Evolutionary conservation across 2,329 filamentous ascomycete genomes (phyloP).

Genomic region (Zopfia rhizophila): DNA sequence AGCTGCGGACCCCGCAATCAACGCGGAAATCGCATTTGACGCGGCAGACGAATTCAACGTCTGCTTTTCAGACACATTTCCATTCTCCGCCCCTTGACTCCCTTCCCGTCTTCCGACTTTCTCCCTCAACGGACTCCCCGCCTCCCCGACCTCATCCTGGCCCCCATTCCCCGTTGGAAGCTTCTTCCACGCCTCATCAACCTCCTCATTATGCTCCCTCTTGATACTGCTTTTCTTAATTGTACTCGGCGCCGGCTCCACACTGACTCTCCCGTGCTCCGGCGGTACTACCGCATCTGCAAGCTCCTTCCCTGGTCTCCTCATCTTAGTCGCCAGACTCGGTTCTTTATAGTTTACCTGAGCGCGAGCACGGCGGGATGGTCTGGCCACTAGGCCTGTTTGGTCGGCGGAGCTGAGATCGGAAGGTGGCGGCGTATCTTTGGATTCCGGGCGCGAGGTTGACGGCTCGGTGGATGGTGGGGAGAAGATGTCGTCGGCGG

Average conservation of each 20-base stretch:
- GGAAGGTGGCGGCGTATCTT: conserved; percentile 56
- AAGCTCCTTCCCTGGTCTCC: conserved; percentile 58
- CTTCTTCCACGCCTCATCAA: conserved; percentile 39
- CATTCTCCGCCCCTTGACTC: conserved; percentile 28
- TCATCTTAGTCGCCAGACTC: conserved; percentile 60
- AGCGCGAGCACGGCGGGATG: conserved; percentile 57
- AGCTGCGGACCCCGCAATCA: conserved; percentile 43
- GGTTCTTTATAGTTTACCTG: conserved; percentile 63
- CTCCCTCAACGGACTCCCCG: conserved; percentile 49
- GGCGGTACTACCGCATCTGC: conserved; percentile 55
- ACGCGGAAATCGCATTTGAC: conserved; percentile 45
- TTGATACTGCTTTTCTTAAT: conserved; percentile 37
- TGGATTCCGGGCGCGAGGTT: conserved; percentile 45
- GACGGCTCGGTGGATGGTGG: conserved; percentile 57
- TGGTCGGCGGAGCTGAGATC: conserved; percentile 51
- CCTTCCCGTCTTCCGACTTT: conserved; percentile 35
- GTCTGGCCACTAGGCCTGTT: conserved; percentile 46
- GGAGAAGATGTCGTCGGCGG: conserved; percentile 53
- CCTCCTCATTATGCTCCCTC: conserved; percentile 35
- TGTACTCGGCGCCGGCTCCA: conserved; percentile 35
- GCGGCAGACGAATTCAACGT: conserved; percentile 39
- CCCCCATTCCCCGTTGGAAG: conserved; percentile 30
- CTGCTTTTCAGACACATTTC: conserved; percentile 21
- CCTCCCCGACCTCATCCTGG: conserved; percentile 38
- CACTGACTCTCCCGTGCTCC: conserved; percentile 35